A percentile compares a stretch with the other conserved stretches of the same genome.
phyloP scores from a whole-genome alignment of 768 basidiomycete species.

The Boletus eberwhitei region DNA sequence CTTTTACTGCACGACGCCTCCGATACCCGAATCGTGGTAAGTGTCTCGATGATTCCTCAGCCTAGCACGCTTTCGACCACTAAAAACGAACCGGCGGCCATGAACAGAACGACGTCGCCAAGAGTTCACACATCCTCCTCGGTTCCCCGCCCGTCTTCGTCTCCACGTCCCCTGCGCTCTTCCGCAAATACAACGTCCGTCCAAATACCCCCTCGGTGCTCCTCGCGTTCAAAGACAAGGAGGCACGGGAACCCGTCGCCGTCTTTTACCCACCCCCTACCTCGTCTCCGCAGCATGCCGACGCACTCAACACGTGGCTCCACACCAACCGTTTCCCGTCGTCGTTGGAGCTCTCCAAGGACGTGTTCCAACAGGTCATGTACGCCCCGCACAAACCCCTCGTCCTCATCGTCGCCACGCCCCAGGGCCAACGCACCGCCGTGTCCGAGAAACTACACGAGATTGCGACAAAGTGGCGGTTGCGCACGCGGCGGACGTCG shows the following conservation, averaged over 20 bases:
- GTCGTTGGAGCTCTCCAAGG: conserved; percentile 67
- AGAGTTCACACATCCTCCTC: conserved; percentile 50
- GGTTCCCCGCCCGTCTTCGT: conserved; percentile 49
- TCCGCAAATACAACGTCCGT: conserved; percentile 35
- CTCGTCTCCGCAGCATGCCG: neutral
- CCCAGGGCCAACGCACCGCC: conserved; percentile 32
- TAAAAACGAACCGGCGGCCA: neutral
- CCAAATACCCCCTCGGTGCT: conserved; percentile 53
- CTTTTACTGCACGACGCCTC: conserved; percentile 48
- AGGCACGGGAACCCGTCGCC: conserved; percentile 44
- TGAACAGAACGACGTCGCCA: conserved; percentile 48
- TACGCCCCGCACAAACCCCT: conserved; percentile 70
- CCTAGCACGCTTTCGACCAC: no score
- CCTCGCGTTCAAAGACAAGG: conserved; percentile 63
- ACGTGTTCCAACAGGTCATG: conserved; percentile 85
- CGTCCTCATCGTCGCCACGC: conserved; percentile 69
- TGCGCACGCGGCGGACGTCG: conserved; percentile 8
- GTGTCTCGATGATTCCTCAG: conserved; percentile 1
- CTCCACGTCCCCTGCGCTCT: conserved; percentile 34
- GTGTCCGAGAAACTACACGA: conserved; percentile 48
- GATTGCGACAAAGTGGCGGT: conserved; percentile 60
- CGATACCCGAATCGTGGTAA: conserved; percentile 33
- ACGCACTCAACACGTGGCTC: conserved; percentile 51
- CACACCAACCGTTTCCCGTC: conserved; percentile 69
- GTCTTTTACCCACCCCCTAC: conserved; percentile 28